phyloP scores from a whole-genome alignment of 2,329 filamentous ascomycete genomes.

The Aspergillus udagawae region DNA sequence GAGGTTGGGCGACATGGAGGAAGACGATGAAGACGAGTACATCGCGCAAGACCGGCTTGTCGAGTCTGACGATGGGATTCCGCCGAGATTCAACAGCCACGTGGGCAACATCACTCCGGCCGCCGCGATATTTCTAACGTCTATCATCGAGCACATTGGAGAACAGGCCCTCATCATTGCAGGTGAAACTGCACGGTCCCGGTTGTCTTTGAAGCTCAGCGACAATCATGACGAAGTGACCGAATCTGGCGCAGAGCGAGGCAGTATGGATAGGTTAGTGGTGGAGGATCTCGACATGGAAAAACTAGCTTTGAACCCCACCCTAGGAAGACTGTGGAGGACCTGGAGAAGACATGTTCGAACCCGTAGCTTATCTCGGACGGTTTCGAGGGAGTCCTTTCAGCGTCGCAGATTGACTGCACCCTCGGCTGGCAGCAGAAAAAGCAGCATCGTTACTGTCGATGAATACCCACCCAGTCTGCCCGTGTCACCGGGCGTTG shows the following conservation, averaged over 20 bases:
- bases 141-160: slow-evolving; percentile 88
- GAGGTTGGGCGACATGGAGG: slow-evolving; percentile 91
- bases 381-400: slow-evolving; percentile 41
- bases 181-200: slow-evolving; percentile 68
- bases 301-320: slow-evolving; percentile 82
- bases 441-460: slow-evolving; percentile 35
- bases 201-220: slow-evolving; percentile 27
- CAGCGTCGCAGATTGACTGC: slow-evolving; percentile 25
- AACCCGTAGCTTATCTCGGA: slow-evolving; percentile 33
- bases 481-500: slow-evolving; percentile 9
- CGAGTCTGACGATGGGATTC: slow-evolving; percentile 50
- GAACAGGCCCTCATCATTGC: slow-evolving; percentile 87
- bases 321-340: slow-evolving; percentile 84
- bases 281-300: slow-evolving; percentile 92
- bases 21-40: slow-evolving; percentile 90
- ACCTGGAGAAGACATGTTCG: slow-evolving; percentile 79
- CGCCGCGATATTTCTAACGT: slow-evolving; percentile 92
- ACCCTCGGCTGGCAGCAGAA: slow-evolving; percentile 28
- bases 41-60: slow-evolving; percentile 74
- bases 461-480: slow-evolving; percentile 24
- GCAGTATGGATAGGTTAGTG: slow-evolving; percentile 61
- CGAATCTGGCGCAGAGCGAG: slow-evolving; percentile 38
- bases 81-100: slow-evolving; percentile 53
- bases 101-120: slow-evolving; percentile 75
- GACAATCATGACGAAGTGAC: slow-evolving; percentile 58